Percentiles rank a stretch among this genome's conserved stretches.
Conservation (phyloP, 2,329 filamentous ascomycete genomes). For the Epichloe typhina region DNA sequence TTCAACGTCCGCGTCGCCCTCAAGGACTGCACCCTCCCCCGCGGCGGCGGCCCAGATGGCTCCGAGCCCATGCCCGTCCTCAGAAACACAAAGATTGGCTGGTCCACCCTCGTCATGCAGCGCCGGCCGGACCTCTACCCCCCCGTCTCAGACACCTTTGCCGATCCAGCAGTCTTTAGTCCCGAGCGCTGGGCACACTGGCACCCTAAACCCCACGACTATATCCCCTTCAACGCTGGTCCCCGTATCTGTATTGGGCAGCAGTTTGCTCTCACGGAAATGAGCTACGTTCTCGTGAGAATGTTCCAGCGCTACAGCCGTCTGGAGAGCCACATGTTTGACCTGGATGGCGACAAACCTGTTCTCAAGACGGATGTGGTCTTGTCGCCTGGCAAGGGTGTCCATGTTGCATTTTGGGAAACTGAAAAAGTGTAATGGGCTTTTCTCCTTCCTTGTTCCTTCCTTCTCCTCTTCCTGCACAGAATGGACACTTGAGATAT, state of each 20-base stretch:
- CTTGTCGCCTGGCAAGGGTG: conserved; percentile 44
- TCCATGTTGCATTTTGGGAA: conserved; percentile 43
- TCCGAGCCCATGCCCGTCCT: conserved; percentile 28
- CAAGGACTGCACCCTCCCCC: conserved; percentile 60
- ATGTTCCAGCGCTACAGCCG: conserved; percentile 59
- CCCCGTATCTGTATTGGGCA: conserved; percentile 43
- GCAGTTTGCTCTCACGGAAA: conserved; percentile 46
- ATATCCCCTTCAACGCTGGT: conserved; percentile 39
- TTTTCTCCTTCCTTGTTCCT: background rate
- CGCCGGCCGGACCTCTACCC: conserved; percentile 35
- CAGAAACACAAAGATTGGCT: conserved; percentile 32
- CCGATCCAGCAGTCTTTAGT: conserved; percentile 27
- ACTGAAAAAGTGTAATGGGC: conserved; percentile 15
- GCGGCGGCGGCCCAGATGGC: conserved; percentile 45
- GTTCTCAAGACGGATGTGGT: conserved; percentile 46
- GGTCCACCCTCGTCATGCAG: conserved; percentile 39
- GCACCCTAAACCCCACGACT: conserved; percentile 40
- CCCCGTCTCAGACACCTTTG: conserved; percentile 23
- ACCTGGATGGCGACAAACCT: conserved; percentile 40
- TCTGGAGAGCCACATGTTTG: conserved; percentile 43
- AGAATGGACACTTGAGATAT: background rate
- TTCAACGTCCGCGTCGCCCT: conserved; percentile 66
- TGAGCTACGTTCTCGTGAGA: conserved; percentile 54
- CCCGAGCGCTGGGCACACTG: conserved; percentile 39
- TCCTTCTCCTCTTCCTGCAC: background rate